phyloP scores from a whole-genome alignment of 2,329 filamentous ascomycete species.

The Cercospora beticola region DNA sequence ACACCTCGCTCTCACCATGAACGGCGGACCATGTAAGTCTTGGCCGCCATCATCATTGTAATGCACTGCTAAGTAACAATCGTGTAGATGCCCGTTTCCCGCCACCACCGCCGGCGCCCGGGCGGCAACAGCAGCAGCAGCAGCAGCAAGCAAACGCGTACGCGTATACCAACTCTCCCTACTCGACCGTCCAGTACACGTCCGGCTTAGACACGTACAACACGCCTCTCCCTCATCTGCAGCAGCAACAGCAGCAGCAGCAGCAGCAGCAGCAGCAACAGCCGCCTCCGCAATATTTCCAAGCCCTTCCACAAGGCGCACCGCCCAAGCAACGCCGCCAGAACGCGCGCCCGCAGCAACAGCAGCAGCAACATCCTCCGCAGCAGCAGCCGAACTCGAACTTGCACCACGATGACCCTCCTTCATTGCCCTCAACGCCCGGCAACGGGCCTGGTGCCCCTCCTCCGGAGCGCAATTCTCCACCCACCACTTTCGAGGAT shows the following conservation, averaged over 20 bases:
- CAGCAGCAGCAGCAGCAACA: neutral
- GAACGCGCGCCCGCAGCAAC: constrained; percentile 20
- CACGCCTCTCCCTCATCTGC: constrained; percentile 2
- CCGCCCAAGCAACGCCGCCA: constrained; percentile 16
- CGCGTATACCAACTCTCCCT: neutral
- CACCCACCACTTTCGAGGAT: constrained; percentile 28
- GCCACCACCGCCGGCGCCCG: constrained; percentile 1
- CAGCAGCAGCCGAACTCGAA: constrained; percentile 16
- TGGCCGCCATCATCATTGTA: neutral
- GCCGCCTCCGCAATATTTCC: constrained; percentile 19
- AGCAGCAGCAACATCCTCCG: constrained; percentile 18
- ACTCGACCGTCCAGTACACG: neutral
- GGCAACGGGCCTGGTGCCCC: constrained; percentile 33
- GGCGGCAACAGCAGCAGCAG: constrained; percentile 14
- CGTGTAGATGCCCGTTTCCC: constrained; percentile 1
- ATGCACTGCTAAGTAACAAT: neutral
- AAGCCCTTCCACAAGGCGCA: constrained; percentile 19
- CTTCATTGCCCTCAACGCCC: constrained; percentile 19
- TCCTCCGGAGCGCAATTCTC: constrained; percentile 26
- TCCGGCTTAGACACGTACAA: neutral
- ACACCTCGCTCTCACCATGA: neutral
- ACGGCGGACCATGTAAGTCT: constrained; percentile 6
- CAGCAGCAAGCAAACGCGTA: constrained; percentile 6
- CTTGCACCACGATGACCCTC: constrained; percentile 9
- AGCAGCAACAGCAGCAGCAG: constrained; percentile 6